Evolutionary conservation across 1,284 basidiomycete genomes (phyloP).

Genomic region (Ceratobasidium theobromae): DNA sequence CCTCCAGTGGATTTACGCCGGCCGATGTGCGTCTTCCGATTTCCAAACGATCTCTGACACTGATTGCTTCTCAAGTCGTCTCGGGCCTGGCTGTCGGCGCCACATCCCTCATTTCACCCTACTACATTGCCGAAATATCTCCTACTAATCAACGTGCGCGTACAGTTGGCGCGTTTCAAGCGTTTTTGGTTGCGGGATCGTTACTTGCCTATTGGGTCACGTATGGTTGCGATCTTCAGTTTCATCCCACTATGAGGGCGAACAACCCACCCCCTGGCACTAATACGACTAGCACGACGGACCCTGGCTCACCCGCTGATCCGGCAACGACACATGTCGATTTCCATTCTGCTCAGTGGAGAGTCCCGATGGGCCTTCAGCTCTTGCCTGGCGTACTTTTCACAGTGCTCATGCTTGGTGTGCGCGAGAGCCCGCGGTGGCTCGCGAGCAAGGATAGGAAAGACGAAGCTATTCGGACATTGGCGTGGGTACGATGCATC

Average conservation of each 20-base stretch:
- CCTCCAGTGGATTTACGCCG: conserved; percentile 28
- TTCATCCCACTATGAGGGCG: background rate
- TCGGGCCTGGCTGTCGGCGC: conserved; percentile 32
- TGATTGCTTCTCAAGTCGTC: conserved; percentile 19
- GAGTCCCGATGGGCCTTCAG: conserved; percentile 18
- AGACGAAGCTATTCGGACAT: conserved; percentile 13
- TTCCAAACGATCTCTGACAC: background rate
- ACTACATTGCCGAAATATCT: conserved; percentile 32
- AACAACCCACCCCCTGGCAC: background rate
- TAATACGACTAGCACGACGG: conserved; percentile 13
- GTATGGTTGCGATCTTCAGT: conserved; percentile 17
- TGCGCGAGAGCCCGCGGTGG: conserved; percentile 33
- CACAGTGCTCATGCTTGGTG: conserved; percentile 26
- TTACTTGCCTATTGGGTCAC: conserved; percentile 22
- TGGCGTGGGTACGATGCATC: conserved; percentile 18
- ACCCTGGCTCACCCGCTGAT: conserved; percentile 12
- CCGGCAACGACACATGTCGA: conserved; percentile 4
- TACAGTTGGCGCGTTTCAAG: conserved; percentile 33
- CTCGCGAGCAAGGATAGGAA: conserved; percentile 9
- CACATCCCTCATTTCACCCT: conserved; percentile 31
- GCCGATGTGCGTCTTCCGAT: conserved; percentile 29
- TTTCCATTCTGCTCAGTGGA: conserved; percentile 21
- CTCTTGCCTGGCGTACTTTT: conserved; percentile 29
- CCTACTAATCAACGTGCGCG: conserved; percentile 31
- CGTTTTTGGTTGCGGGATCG: conserved; percentile 27